These are phyloP conservation scores for Gautieria morchelliformis DNA, from an alignment of 768 basidiomycete genomes.

Conservation along the genomic window DNA sequence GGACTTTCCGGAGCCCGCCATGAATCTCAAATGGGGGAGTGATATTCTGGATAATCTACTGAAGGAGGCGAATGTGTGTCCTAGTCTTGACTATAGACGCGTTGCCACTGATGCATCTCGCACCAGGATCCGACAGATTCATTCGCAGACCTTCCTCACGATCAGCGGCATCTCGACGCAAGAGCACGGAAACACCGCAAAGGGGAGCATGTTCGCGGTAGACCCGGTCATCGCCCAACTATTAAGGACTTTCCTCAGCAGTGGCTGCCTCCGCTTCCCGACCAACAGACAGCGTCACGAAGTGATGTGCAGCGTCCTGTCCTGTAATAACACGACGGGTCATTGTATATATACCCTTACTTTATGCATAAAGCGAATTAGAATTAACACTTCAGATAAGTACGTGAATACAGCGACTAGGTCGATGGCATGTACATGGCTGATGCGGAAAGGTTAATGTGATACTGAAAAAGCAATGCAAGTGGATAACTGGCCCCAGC, in stretches of 20 bases:
- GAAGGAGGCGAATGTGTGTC: constrained; percentile 75
- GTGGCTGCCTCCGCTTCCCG: constrained; percentile 54
- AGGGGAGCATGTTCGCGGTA: constrained; percentile 55
- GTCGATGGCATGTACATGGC: too few species aligned
- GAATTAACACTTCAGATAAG: too few species aligned
- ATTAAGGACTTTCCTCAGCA: constrained; percentile 76
- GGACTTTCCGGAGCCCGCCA: constrained; percentile 65
- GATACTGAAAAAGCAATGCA: too few species aligned
- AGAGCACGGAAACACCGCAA: constrained; percentile 63
- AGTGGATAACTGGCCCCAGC: too few species aligned
- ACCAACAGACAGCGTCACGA: not conserved
- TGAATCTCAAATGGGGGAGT: constrained; percentile 94
- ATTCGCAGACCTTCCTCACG: constrained; percentile 66
- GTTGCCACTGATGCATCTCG: constrained; percentile 10
- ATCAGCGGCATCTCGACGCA: constrained; percentile 69
- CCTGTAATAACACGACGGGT: too few species aligned
- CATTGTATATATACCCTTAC: too few species aligned
- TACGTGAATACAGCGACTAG: too few species aligned
- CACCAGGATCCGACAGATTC: constrained; percentile 32
- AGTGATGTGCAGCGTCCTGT: too few species aligned
- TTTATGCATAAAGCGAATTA: too few species aligned
- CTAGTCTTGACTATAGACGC: not conserved
- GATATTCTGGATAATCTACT: constrained; percentile 76
- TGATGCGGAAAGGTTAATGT: too few species aligned
- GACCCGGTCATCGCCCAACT: constrained; percentile 47